Base-by-base conservation (phyloP, 2,329 filamentous ascomycete genomes). In the Cladosporium phlei region DNA sequence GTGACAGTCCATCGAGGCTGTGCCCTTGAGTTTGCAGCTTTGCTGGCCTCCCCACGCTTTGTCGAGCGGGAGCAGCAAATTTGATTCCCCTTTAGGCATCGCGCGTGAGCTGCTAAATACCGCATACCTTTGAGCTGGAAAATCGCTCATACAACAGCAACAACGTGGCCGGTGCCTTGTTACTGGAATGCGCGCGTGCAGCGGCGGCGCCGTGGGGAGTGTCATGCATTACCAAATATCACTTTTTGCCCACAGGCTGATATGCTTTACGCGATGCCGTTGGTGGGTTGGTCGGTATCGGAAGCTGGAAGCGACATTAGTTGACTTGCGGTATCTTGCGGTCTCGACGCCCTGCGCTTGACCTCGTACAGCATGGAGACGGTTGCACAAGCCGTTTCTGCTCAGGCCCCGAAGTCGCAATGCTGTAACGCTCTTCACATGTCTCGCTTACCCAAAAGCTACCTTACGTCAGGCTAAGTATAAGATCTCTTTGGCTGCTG, bases 71-170 rank as follows among this genome's bases (percentile, higher is more conserved):
- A 40, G 38, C 38, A 40, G 38, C 38, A 40, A 27, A 32, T 40
- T 40, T 40, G 38, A 29, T 43, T 30, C 39, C 39, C 27, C 16
- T 43, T 43, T 16, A 33, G 39, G 39, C 39, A 43, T 32, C 39
- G 39, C 39, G 24, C 38, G 29, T 28, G 22, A 20, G 34, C 34
- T 24, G 12, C 19, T 22, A 37, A 37, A 37, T 37, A 37, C 34
- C 34, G 34, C 34, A 37, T 16, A 33, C 30, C 34, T 11, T 12
- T 12, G 12, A 14, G 22, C 22, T 28, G 14, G 24, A 20, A 45
- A 45, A 45, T 45, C 33, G 32, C 42, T 35, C 42, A 45, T 45
- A 45, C 42, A 35, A 37, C 24, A 24, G 28, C 16, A 27, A 37
- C 32, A 33, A 34, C 32, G 30, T 22, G 9, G n/a, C 25, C 22